Evolutionary conservation across 1,284 basidiomycete species (phyloP), one percentile per base, ranked within the genome.

Genomic region (Coniferiporia sulphurascens): DNA sequence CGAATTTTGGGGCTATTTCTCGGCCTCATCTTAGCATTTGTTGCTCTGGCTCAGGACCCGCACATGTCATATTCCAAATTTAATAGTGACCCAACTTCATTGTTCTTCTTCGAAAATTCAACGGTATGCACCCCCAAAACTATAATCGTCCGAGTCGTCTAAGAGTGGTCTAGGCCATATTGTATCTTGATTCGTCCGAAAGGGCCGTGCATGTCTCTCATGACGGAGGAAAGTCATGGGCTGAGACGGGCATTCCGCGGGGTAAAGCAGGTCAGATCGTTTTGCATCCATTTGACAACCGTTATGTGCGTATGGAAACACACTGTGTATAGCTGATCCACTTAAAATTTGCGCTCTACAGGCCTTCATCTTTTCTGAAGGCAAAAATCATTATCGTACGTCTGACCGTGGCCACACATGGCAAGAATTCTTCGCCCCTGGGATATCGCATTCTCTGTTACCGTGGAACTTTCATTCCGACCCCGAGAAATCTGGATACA

Each of bases 171-270:
- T 73, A 96, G 86, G 80, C 81, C 59, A 87, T 87, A 7, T 76
- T 98, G 55, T 94, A 92, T 69, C 91, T 94, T 70, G 95, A 98
- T 72, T 72, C 83, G 1, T 67, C 82, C 19, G 76, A 80, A 9
- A 83, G 88, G 12, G 78, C 83, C 60, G 79, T 98, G 8, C 85
- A 85, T 67, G 82, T 95, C 4, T 95, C 93, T 2, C 76, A 80
- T n/a, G 85, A 98, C 69, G 96, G 98, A 74, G 96, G 96, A 55
- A 93, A 88, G 73, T 74, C 74, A 0, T 98, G 95, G 94, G 72
- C 71, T 0, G 71, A 69, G 54, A 84, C 88, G 52, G 73, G 78
- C 49, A 82, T 95, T 49, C 85, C 83, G 0, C 66, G 72, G 49
- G 86, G 87, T 22, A 73, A 81, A 54, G 86, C 89, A 1, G 67